Base-by-base conservation (phyloP, 2,329 filamentous ascomycete genomes). In the Stagonosporopsis tanaceti region DNA sequence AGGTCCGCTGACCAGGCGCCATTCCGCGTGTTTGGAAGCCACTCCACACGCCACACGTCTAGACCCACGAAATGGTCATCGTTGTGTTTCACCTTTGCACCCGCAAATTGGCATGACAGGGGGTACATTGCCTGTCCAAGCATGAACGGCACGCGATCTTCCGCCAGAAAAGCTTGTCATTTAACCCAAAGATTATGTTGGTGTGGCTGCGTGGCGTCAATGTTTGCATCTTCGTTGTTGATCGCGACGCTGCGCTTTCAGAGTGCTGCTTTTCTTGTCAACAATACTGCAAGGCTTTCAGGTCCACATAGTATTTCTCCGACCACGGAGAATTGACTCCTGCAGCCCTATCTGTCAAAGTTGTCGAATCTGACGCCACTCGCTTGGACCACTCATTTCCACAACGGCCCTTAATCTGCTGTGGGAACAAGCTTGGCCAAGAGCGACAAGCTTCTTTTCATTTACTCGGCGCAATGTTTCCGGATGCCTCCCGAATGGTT, bases 381-480 rank as follows among this genome's bases (percentile, higher is more conserved):
- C 45, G 57, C 58, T 50, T 53, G 40, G 52, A 20, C 61, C 47
- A 22, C 57, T 65, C 61, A 54, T 57, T 57, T 57, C 54, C 54
- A 47, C 44, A 50, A 45, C 42, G 35, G 54, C 60, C 62, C 53
- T 70, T 67, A 65, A 67, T 70, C 57, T 59, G 34, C 47, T 30
- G 57, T 60, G 32, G 27, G 60, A 55, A 61, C 66, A 70, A 72
- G 68, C 66, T 55, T 65, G 57, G 66, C 69, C 66, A 53, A 71
- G 66, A 61, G 52, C 12, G 60, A 65, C 66, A 70, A 72, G 67
- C 68, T 64, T 69, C 39, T 40, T 25, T 24, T 22, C 34, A 53
- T 39, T 39, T 50, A 44, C 48, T 53, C 34, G 27, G 34, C 15
- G 42, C 30, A 45, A 50, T 51, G 40, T 44, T 53, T 50, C 54